Percentiles rank a stretch among this genome's conserved stretches.
These are phyloP conservation scores for Scorias spongiosa DNA, from an alignment of 2,329 filamentous ascomycete species.

Conservation along the genomic window DNA sequence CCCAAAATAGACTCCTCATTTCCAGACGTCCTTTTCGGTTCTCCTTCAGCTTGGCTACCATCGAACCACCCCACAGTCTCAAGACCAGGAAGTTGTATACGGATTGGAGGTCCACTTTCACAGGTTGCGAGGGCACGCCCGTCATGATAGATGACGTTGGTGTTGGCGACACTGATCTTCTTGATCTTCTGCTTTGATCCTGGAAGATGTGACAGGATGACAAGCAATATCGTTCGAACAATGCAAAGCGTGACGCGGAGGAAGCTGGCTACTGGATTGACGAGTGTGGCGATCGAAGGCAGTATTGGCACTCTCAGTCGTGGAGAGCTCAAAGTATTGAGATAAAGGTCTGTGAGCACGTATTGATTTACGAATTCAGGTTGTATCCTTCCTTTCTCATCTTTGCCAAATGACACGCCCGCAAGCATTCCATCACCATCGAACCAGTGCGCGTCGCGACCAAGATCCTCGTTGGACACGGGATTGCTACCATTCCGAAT, in stretches of 20 bases:
- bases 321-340: slow-evolving; percentile 35
- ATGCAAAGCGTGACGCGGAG: slow-evolving; percentile 37
- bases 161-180: slow-evolving; percentile 58
- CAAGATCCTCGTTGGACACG: slow-evolving; percentile 43
- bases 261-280: slow-evolving; percentile 42
- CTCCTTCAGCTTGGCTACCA: slow-evolving; percentile 39
- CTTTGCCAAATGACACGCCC: slow-evolving; percentile 44
- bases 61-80: slow-evolving; percentile 59
- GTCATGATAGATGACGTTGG: slow-evolving; percentile 50
- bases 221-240: slow-evolving; percentile 41
- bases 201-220: slow-evolving; percentile 42
- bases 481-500: slow-evolving; percentile 59
- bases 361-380: slow-evolving; percentile 57
- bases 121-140: slow-evolving; percentile 54
- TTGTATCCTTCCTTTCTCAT: slow-evolving; percentile 27
- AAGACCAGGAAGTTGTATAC: slow-evolving; percentile 46
- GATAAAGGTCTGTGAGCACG: slow-evolving; percentile 50
- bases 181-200: slow-evolving; percentile 43
- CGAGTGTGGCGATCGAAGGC: slow-evolving; percentile 51
- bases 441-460: slow-evolving; percentile 56
- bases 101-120: slow-evolving; percentile 55
- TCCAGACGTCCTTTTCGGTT: slow-evolving; percentile 23
- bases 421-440: slow-evolving; percentile 63
- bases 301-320: slow-evolving; percentile 42
- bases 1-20: slow-evolving; percentile 11